A percentile compares a stretch with the other conserved stretches of the same genome.
Evolutionary conservation across 495 filamentous ascomycete genomes (phyloP).

Genomic region (Daldinia vernicosa): DNA sequence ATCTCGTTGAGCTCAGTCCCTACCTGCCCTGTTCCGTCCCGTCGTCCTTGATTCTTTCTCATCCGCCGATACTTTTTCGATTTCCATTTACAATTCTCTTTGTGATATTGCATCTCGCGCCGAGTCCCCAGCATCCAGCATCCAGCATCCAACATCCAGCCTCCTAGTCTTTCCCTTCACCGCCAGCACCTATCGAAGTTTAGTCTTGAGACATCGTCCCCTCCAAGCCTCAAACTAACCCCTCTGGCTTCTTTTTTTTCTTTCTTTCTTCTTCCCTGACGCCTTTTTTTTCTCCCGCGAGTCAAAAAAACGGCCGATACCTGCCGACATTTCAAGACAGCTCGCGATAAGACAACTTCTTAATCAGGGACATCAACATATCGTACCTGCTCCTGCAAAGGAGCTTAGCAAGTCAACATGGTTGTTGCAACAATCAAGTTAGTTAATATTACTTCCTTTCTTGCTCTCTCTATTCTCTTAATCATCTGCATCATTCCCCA

Average conservation of each 20-base stretch:
- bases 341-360: conserved; percentile 43
- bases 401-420: conserved; percentile 64
- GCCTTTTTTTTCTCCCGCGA: conserved; percentile 29
- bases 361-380: conserved; percentile 35
- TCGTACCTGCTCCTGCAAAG: conserved; percentile 38
- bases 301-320: conserved; percentile 40
- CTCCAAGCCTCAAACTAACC: conserved; percentile 20
- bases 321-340: conserved; percentile 35
- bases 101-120: conserved; percentile 33
- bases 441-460: conserved; percentile 48
- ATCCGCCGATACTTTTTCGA: conserved; percentile 29
- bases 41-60: conserved; percentile 22
- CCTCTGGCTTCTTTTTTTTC: conserved; percentile 34
- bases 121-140: conserved; percentile 16
- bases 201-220: conserved; percentile 38
- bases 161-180: conserved; percentile 35
- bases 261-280: neutral
- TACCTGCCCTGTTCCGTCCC: conserved; percentile 16
- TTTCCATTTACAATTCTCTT: conserved; percentile 33
- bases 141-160: conserved; percentile 12
- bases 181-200: conserved; percentile 31
- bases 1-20: conserved; percentile 21
- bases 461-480: conserved; percentile 5
- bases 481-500: conserved; percentile 11
- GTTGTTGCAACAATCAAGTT: conserved; percentile 88